Conservation (phyloP, 768 basidiomycete genomes). For the Rhodotorula diobovata region DNA sequence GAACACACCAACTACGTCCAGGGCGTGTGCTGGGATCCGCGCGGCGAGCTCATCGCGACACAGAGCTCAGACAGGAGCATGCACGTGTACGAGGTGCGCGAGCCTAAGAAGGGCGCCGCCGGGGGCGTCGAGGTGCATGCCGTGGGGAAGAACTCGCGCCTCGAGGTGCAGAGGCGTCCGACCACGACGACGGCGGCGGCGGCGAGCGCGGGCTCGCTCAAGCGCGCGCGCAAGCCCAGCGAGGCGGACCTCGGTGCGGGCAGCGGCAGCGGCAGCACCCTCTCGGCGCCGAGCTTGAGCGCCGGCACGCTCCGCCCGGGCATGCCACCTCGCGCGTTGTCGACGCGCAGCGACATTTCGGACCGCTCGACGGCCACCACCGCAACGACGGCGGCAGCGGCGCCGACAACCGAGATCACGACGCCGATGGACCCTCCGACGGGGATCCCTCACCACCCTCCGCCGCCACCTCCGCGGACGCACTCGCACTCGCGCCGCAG, state of each 20-base stretch:
- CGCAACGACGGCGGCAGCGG: neutral
- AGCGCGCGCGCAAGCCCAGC: neutral
- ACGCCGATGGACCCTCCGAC: conserved; percentile 35
- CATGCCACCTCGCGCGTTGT: neutral
- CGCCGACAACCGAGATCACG: neutral
- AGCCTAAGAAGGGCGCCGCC: conserved; percentile 11
- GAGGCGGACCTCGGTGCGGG: too few relatives aligned
- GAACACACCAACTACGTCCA: conserved; percentile 97
- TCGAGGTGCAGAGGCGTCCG: conserved; percentile 52
- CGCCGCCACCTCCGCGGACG: neutral
- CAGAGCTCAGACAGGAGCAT: conserved; percentile 90
- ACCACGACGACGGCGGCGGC: neutral
- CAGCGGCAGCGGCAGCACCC: neutral
- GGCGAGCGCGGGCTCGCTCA: neutral
- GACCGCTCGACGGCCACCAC: neutral
- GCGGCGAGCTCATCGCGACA: conserved; percentile 95
- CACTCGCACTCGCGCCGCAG: conserved; percentile 16
- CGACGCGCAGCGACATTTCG: neutral
- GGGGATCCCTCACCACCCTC: conserved; percentile 24
- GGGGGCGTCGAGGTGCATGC: conserved; percentile 56
- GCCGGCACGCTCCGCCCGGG: neutral
- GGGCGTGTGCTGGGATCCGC: conserved; percentile 97
- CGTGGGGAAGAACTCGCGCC: conserved; percentile 77
- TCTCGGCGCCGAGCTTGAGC: neutral
- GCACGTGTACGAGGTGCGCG: conserved; percentile 80